Evolutionary conservation across 257 asterid species (phyloP).

Genomic region (Schizonepeta tenuifolia): DNA sequence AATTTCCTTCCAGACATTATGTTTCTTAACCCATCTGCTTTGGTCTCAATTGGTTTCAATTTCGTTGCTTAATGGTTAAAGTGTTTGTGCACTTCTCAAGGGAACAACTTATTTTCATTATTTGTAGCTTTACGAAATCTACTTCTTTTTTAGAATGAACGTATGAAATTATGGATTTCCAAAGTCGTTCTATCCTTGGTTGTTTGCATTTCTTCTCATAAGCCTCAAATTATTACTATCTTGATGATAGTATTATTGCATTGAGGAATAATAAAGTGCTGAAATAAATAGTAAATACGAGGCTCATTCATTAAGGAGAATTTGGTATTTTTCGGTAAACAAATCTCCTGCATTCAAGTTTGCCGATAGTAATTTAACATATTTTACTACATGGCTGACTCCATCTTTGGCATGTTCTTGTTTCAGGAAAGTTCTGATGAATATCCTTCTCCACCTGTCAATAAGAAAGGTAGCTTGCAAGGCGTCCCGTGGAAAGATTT

Average conservation of each 20-base stretch:
- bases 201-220: conserved; percentile 13
- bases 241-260: conserved; percentile 10
- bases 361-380: conserved; percentile 30
- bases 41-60: conserved; percentile 16
- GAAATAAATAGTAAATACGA: conserved; percentile 1
- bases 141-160: background rate
- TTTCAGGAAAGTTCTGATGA: conserved; percentile 69
- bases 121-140: conserved; percentile 8
- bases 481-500: conserved; percentile 69
- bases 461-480: conserved; percentile 58
- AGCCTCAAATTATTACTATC: conserved; percentile 6
- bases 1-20: background rate
- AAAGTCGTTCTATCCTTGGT: background rate
- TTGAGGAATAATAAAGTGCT: conserved; percentile 9
- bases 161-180: background rate
- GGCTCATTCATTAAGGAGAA: conserved; percentile 25
- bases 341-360: conserved; percentile 44
- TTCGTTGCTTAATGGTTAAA: background rate
- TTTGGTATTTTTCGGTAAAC: conserved; percentile 30
- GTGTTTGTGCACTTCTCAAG: conserved; percentile 9
- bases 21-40: background rate
- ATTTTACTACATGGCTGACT: conserved; percentile 27
- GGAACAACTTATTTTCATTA: conserved; percentile 7
- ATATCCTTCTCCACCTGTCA: conserved; percentile 46
- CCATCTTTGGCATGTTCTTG: conserved; percentile 34